phyloP scores from a whole-genome alignment of 2,329 filamentous ascomycete genomes.

The Verticillium isaacii region DNA sequence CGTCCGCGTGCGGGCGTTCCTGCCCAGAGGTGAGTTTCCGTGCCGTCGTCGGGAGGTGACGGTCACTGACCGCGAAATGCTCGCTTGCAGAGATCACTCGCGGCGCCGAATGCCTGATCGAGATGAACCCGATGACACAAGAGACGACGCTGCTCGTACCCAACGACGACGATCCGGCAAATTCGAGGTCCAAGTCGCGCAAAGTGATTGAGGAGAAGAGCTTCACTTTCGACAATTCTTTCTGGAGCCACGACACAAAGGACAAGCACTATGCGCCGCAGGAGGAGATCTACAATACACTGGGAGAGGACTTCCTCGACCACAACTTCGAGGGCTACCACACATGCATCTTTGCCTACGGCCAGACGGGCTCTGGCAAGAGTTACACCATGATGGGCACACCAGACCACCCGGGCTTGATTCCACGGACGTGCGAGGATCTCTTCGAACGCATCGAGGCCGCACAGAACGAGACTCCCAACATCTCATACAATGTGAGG shows the following conservation, averaged over 20 bases:
- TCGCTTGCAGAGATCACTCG: constrained; percentile 66
- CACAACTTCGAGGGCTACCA: constrained; percentile 99
- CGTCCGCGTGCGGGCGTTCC: constrained; percentile 73
- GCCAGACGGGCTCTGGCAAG: constrained; percentile 95
- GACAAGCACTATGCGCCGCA: constrained; percentile 89
- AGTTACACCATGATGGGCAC: constrained; percentile 98
- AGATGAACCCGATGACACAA: constrained; percentile 86
- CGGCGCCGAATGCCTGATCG: constrained; percentile 77
- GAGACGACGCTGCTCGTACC: constrained; percentile 76
- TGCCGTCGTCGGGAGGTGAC: not conserved
- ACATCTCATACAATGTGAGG: constrained; percentile 93
- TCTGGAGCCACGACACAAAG: constrained; percentile 83
- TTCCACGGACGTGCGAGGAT: constrained; percentile 92
- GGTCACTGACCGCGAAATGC: constrained; percentile 6
- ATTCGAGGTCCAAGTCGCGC: constrained; percentile 58
- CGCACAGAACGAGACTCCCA: constrained; percentile 71
- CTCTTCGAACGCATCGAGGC: constrained; percentile 89
- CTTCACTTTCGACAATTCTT: constrained; percentile 96
- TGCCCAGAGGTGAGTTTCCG: constrained; percentile 62
- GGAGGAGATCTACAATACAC: constrained; percentile 86
- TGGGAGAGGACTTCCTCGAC: constrained; percentile 95
- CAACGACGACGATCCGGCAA: constrained; percentile 45
- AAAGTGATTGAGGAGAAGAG: constrained; percentile 80
- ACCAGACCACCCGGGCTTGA: constrained; percentile 79
- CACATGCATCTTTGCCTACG: constrained; percentile 98